Evolutionary conservation across 345 rosid species (phyloP), one percentile per base, ranked within the genome.

Genomic region (Gossypium raimondii): DNA sequence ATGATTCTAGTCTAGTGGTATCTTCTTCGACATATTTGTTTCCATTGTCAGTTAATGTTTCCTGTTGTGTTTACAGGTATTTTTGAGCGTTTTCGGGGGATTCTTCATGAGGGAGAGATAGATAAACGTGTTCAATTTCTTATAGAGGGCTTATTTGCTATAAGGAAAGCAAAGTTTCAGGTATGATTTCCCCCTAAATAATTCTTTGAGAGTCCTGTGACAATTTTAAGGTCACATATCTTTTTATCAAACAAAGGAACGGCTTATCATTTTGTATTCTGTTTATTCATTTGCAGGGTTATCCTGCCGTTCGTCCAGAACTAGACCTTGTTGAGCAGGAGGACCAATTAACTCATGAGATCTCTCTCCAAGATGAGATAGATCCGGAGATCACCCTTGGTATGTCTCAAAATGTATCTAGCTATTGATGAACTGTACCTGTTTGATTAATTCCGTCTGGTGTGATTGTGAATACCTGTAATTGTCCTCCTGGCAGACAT

Each of bases 21-120:
- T 25, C 24, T 16, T 27, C 53, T 25, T 9, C 9, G 44, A 68
- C n/a, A 8, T 50, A 25, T 48, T 48, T 67, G 57, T 48, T 68
- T 9, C 55, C 41, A 3, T 51, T 12, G 27, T 11, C 11, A 27
- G 44, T 73, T 64, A 27, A 74, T 24, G n/a, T 59, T 72, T 24
- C 25, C n/a, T 18, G 57, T 67, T 73, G 59, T 63, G 53, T 75
- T 65, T 81, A 16, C 87, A 94, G 98, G 95, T 58, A 91, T 91
- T 67, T 92, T 94, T 87, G 98, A 94, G 81, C 86, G 98, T 57
- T 93, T 94, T 78, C 97, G 94, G 63, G 98, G 97, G 52, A 93
- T 94, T 69, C 90, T 95, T 75, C 98, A 91, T 77, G 99, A 95
- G 84, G 99, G 98, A 81, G 97, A 95, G 84, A 95, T 93, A 20